These are phyloP conservation scores for Sporothrix curviconia DNA, from an alignment of 2,329 filamentous ascomycete genomes.

Conservation along the genomic window DNA sequence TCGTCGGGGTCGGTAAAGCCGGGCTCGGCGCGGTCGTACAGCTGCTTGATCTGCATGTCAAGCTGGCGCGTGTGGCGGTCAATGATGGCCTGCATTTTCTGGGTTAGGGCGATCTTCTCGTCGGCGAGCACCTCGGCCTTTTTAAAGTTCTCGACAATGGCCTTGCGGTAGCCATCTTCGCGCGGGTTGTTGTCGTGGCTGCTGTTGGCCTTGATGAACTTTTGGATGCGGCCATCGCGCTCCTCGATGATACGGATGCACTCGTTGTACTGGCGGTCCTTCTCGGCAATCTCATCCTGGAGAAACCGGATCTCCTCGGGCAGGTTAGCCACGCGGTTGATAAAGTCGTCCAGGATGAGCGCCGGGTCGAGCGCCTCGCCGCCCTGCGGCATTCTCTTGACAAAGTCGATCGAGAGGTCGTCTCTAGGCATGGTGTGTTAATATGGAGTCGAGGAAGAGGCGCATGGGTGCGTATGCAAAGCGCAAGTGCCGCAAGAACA, in stretches of 20 bases:
- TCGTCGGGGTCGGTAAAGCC: constrained; percentile 57
- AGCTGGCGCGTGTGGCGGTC: constrained; percentile 58
- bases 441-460: not conserved
- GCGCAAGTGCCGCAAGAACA: not conserved
- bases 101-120: constrained; percentile 65
- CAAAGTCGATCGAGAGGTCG: constrained; percentile 65
- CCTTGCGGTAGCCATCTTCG: constrained; percentile 60
- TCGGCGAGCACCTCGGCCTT: constrained; percentile 64
- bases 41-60: constrained; percentile 55
- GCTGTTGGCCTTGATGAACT: constrained; percentile 71
- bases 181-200: constrained; percentile 68
- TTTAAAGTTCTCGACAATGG: constrained; percentile 61
- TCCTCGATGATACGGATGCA: constrained; percentile 63
- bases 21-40: constrained; percentile 55
- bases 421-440: constrained; percentile 57
- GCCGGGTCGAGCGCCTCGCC: constrained; percentile 57
- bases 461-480: not conserved
- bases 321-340: constrained; percentile 67
- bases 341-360: constrained; percentile 72
- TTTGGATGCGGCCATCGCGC: constrained; percentile 69
- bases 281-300: constrained; percentile 75
- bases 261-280: constrained; percentile 66
- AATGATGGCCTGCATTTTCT: constrained; percentile 54
- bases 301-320: constrained; percentile 78
- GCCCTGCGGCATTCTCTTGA: constrained; percentile 56